Base-by-base conservation (phyloP, 345 rosid species). In the Linum lewisii region DNA sequence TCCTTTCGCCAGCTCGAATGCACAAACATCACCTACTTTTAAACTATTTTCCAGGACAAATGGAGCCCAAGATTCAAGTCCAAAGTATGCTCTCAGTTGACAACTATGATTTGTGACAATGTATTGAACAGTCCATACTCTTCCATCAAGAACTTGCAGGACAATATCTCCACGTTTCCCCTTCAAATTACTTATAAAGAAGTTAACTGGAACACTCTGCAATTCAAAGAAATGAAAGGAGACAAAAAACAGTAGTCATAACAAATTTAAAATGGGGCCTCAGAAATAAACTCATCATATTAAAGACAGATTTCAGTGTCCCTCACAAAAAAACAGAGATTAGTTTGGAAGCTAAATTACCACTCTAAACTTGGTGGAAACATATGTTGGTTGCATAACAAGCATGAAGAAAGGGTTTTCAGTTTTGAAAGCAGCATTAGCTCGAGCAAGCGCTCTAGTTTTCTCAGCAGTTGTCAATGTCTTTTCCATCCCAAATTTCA, bases 21-120 rank as follows among this genome's bases (percentile, higher is more conserved):
- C 61, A 29, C 69, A 70, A 16, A 55, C 59, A 65, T 65, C 76
- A 0, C 63, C 72, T 2, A 60, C 58, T 16, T 34, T 24, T 26
- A 67, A 37, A 21, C 32, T 37, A 22, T 64, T 68, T 2, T 50
- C 69, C 24, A 9, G 16, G 13, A 26, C 63, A 61, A 68, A 73
- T 14, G 25, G 26, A 21, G 0, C 16, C 75, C 75, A 72, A 4
- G 47, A 42, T 16, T 42, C 3, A 11, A 11, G 11, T 11, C 18
- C 16, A 42, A 42, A 42, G 47, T 11, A 42, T 11, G 18, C 47
- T 42, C 47, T 38, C 45, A 8, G 2, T 15, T 38, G 11, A 10
- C 45, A 9, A 38, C 15, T 13, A 10, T 38, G 11, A 2, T 9
- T 2, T 9, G 14, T 10, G 45, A 38, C 45, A 38, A 2, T 11